Evolutionary conservation across 2,329 filamentous ascomycete species (phyloP), one percentile per base, ranked within the genome.

Genomic region (Cladophialophora psammophila): DNA sequence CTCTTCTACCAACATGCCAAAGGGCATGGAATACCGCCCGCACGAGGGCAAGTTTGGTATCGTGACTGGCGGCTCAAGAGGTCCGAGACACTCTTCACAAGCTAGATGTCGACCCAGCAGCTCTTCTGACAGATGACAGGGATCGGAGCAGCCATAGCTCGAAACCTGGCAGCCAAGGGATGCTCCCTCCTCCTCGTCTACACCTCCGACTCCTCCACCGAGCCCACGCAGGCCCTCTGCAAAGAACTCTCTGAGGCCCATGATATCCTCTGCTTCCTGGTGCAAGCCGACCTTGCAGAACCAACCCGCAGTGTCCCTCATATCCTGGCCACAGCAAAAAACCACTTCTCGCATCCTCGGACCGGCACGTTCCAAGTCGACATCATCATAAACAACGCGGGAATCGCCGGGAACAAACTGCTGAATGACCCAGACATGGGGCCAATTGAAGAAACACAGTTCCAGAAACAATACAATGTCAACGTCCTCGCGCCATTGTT

Each of bases 11-110:
- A 72, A 70, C 38, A 42, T 72, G 55, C 62, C 64, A 34, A 67
- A 53, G 32, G 64, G 55, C n/a, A 38, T 53, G 12, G 56, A 64
- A 26, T 74, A 73, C 66, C 75, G 79, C 45, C 74, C 79, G 57
- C 81, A 90, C n/a, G 88, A 92, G 75, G 91, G 91, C 72, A 93
- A 93, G 78, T 83, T 94, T 60, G 92, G 87, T 61, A 89, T 96
- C 71, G 84, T 95, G 55, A 95, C 92, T 1, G 92, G 92, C 64
- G 90, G 88, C 67, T 93, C 91, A 65, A 83, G 92, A 83, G 91
- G 91, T 92, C 83, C 35, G 32, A 69, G 73, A 63, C 42, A 34
- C 48, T n/a, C 31, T 26, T 57, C 62, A 6, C 45, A 38, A 15
- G 38, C 15, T 18, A 9, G n/a, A 26, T 34, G 18, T 36, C 36